These are phyloP conservation scores for Ramalina intermedia DNA, from an alignment of 495 filamentous ascomycete species.

Conservation along the genomic window DNA sequence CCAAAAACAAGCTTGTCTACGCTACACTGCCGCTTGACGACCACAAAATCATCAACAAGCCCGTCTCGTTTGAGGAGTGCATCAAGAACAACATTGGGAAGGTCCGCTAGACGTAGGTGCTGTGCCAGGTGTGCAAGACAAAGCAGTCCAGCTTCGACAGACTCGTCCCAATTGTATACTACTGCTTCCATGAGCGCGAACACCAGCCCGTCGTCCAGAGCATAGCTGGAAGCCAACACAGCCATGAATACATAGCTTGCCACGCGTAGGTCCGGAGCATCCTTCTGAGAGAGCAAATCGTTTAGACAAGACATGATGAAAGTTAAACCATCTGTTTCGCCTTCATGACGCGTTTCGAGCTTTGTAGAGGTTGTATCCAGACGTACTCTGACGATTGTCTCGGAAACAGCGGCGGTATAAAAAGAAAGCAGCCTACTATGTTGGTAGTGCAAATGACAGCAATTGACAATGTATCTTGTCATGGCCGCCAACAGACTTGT, in stretches of 20 bases:
- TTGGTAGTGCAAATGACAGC: slow-evolving; percentile 50
- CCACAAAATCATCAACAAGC: slow-evolving; percentile 39
- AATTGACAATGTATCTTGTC: slow-evolving; percentile 58
- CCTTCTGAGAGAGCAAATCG: slow-evolving; percentile 56
- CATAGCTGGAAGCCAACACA: slow-evolving; percentile 66
- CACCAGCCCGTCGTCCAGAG: slow-evolving; percentile 58
- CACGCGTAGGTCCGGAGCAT: slow-evolving; percentile 59
- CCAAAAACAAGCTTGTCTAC: slow-evolving; percentile 64
- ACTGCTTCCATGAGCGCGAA: slow-evolving; percentile 76
- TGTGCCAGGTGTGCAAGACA: slow-evolving; percentile 71
- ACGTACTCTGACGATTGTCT: slow-evolving; percentile 66
- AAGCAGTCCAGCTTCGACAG: slow-evolving; percentile 55
- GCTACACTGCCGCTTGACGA: slow-evolving; percentile 48
- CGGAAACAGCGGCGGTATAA: slow-evolving; percentile 72
- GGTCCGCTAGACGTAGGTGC: slow-evolving; percentile 38
- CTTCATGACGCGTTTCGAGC: slow-evolving; percentile 47
- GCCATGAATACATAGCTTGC: slow-evolving; percentile 83
- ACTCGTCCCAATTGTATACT: slow-evolving; percentile 55
- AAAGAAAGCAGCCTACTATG: slow-evolving; percentile 68
- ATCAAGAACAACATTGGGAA: slow-evolving; percentile 55
- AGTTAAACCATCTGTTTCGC: slow-evolving; percentile 64
- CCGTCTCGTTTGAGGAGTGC: slow-evolving; percentile 50
- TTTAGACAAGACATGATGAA: slow-evolving; percentile 62
- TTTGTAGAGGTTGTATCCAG: slow-evolving; percentile 60
- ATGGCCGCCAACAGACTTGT: slow-evolving; percentile 52